A percentile compares a stretch with the other conserved stretches of the same genome.
phyloP scores from a whole-genome alignment of 192 early-diverging fungal species.

The Backusella sp. region DNA sequence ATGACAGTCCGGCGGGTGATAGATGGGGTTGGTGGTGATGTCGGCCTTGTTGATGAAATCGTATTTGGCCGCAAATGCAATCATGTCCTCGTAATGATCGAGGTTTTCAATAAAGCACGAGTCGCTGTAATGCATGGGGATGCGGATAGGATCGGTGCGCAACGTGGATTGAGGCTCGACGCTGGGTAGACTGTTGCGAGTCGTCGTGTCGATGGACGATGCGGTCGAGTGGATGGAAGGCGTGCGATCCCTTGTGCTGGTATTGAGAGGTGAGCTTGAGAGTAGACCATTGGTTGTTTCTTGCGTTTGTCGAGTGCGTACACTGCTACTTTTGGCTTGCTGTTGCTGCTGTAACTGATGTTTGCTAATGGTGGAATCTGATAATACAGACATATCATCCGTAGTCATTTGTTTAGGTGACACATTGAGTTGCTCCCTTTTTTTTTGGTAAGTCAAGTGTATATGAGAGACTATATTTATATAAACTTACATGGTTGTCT shows the following conservation, averaged over 20 bases:
- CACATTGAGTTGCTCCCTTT: neutral
- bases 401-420: neutral
- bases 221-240: conserved; percentile 35
- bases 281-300: conserved; percentile 8
- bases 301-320: conserved; percentile 4
- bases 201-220: conserved; percentile 15
- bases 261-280: neutral
- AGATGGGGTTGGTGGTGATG: conserved; percentile 4
- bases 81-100: conserved; percentile 48
- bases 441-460: neutral
- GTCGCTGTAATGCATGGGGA: conserved; percentile 40
- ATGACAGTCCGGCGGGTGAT: neutral
- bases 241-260: conserved; percentile 18
- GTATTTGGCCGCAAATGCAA: conserved; percentile 50
- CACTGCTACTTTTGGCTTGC: neutral
- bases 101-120: conserved; percentile 50
- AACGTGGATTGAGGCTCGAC: conserved; percentile 36
- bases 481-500: conserved; percentile 31
- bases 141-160: conserved; percentile 49
- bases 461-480: neutral
- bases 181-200: neutral
- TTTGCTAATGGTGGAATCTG: neutral
- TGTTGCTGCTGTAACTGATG: neutral
- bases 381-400: neutral
- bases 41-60: conserved; percentile 32